Evolutionary conservation across 2,329 filamentous ascomycete species (phyloP), one percentile per base, ranked within the genome.

Genomic region (Cladosporium halotolerans): DNA sequence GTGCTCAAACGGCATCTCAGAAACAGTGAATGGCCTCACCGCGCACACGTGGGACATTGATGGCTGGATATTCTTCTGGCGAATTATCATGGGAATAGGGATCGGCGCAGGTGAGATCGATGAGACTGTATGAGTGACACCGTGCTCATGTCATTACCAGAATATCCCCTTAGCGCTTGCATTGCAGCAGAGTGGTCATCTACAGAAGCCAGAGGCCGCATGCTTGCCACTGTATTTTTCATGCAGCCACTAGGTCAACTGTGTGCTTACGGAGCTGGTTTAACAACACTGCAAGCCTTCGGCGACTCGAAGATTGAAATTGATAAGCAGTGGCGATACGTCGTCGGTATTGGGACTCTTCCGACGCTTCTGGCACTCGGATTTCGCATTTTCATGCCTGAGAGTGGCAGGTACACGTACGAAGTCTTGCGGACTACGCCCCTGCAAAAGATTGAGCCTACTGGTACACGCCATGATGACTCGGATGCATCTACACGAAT

Each of bases 211-310:
- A 62, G 71, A 40, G 70, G 66, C 4, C 60, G 70, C 13, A 73
- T 74, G 71, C 54, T 74, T 52, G 64, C 66, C 28, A 65, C 66
- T 50, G 69, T 74, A 1, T 73, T 73, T 56, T 64, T 72, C 36
- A 71, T 72, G 50, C 72, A 74, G 45, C 70, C 70, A 2, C 58
- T 73, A 13, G 72, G 72, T 5, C 71, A 73, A 57, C 64, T 73
- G 3, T 67, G 57, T 43, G 58, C 57, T 3, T 57, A 61, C 36
- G 52, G 53, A 14, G 56, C 55, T 28, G 57, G 56, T 8, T 42
- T 63, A 9, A 54, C 53, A 33, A 46, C 57, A 14, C 53, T 55
- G 3, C 16, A 47, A 34, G 45, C 59, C 65, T 64, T 45, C 18
- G 48, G 13, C 65, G 64, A 52, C 61, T 64, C 57, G 55, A 63